Evolutionary conservation across 331 rosid species (phyloP).

Genomic region (Acacia pycnantha): DNA sequence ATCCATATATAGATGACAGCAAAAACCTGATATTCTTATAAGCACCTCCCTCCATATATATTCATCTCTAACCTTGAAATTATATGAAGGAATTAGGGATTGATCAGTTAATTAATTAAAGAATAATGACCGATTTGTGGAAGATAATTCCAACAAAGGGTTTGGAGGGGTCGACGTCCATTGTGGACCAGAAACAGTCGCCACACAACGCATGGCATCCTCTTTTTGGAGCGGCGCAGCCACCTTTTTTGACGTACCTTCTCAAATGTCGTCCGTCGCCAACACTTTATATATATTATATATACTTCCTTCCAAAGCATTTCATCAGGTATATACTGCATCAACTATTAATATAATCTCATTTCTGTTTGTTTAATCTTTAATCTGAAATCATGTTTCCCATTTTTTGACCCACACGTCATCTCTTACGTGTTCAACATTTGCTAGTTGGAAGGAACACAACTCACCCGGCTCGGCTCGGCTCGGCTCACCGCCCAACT

Average conservation of each 20-base stretch:
- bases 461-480: neutral
- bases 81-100: neutral
- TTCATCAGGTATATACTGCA: neutral
- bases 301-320: neutral
- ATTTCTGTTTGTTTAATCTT: neutral
- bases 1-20: no score
- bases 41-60: no score
- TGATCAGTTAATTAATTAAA: neutral
- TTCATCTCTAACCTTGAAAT: neutral
- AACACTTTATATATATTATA: neutral
- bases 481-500: neutral
- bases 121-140: neutral
- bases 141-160: neutral
- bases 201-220: neutral
- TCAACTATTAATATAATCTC: neutral
- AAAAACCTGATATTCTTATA: neutral
- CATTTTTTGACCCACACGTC: slow-evolving; percentile 6
- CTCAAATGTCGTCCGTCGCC: neutral
- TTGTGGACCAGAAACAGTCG: neutral
- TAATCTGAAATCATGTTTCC: neutral
- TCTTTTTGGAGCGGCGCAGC: neutral
- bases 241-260: slow-evolving; percentile 33
- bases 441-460: neutral
- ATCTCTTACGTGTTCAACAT: neutral
- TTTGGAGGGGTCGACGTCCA: neutral